Evolutionary conservation across 208 protist genomes (phyloP).

Genomic region (Novymonas esmeraldas): DNA sequence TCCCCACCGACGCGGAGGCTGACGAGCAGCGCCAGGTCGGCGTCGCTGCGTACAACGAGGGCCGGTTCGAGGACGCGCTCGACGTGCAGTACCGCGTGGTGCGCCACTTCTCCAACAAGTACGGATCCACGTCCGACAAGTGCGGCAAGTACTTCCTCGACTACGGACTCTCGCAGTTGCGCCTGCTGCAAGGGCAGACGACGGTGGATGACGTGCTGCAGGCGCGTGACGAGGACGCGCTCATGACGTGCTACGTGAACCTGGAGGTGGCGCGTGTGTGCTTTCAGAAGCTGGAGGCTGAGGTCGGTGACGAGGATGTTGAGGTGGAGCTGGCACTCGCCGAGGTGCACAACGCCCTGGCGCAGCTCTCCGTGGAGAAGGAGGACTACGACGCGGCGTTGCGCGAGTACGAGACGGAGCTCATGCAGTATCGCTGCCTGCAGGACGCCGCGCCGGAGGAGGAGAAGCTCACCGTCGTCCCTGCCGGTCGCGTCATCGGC

Average conservation of each 20-base stretch:
- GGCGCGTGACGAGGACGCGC: slow-evolving; percentile 70
- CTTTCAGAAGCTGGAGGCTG: slow-evolving; percentile 70
- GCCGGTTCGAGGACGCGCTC: slow-evolving; percentile 67
- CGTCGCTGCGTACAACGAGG: slow-evolving; percentile 70
- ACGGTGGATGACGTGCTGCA: slow-evolving; percentile 68
- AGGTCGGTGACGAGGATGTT: slow-evolving; percentile 39
- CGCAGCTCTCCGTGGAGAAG: slow-evolving; percentile 75
- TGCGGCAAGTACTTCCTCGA: slow-evolving; percentile 86
- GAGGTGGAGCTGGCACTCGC: slow-evolving; percentile 64
- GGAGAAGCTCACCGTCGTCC: slow-evolving; percentile 38
- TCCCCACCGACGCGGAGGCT: slow-evolving; percentile 64
- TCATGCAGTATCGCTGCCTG: slow-evolving; percentile 78
- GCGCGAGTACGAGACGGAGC: slow-evolving; percentile 82
- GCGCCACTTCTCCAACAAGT: slow-evolving; percentile 77
- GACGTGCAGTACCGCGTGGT: slow-evolving; percentile 80
- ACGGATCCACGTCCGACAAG: slow-evolving; percentile 55
- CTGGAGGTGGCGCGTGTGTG: slow-evolving; percentile 82
- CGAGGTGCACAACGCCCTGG: slow-evolving; percentile 86
- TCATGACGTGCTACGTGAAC: slow-evolving; percentile 89
- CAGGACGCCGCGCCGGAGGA: slow-evolving; percentile 33
- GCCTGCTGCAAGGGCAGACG: slow-evolving; percentile 63
- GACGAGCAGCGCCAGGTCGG: slow-evolving; percentile 47
- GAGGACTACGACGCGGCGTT: slow-evolving; percentile 81
- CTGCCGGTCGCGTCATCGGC: slow-evolving; percentile 55
- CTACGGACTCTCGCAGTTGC: slow-evolving; percentile 89